A percentile compares a stretch with the other conserved stretches of the same genome.
Evolutionary conservation across 139 green algal species (phyloP).

Genomic region (Edaphochlamys debaryana): DNA sequence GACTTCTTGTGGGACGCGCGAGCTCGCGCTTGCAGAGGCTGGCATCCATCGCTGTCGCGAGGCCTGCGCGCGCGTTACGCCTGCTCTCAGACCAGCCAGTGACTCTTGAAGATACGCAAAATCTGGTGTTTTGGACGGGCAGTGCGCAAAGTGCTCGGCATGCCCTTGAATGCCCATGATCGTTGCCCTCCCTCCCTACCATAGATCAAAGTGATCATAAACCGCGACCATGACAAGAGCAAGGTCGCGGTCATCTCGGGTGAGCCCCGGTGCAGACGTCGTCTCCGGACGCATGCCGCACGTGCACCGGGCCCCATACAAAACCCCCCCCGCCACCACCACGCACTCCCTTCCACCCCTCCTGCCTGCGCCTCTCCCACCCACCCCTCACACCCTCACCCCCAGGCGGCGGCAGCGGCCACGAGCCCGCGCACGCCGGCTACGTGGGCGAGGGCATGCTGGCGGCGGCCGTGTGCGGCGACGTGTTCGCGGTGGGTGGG

Average conservation of each 20-base stretch:
- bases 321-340: not conserved
- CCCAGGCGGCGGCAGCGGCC: slow-evolving; percentile 84
- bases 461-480: slow-evolving; percentile 87
- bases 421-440: slow-evolving; percentile 88
- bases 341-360: not conserved
- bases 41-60: not conserved
- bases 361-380: too few relatives aligned
- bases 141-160: not conserved
- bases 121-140: not conserved
- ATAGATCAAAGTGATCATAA: slow-evolving; percentile 57
- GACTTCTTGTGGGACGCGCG: not conserved
- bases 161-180: not conserved
- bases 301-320: not conserved
- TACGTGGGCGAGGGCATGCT: slow-evolving; percentile 91
- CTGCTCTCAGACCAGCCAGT: not conserved
- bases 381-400: too few relatives aligned
- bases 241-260: slow-evolving; percentile 51
- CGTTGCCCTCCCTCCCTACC: not conserved
- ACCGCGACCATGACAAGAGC: slow-evolving; percentile 42
- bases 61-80: not conserved
- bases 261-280: not conserved
- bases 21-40: too few relatives aligned
- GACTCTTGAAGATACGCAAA: not conserved
- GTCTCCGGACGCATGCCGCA: not conserved
- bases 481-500: slow-evolving; percentile 80